Base-by-base conservation (phyloP, 1,139 yeast species). In the Suhomyces wounanorum region DNA sequence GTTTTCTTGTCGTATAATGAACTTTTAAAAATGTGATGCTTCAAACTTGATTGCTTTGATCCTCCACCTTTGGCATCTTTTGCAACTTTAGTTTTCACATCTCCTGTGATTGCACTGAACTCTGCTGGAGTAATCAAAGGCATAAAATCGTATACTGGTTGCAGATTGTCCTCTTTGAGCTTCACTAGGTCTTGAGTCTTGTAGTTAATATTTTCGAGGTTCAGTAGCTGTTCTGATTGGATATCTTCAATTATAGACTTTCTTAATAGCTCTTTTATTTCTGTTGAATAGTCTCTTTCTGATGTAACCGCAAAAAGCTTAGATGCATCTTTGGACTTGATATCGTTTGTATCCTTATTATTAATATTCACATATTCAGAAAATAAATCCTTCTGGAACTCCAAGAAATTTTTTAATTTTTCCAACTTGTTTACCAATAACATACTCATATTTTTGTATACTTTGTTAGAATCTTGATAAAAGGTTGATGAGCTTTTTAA, bases 1-100 rank as follows among this genome's bases (percentile, higher is more conserved):
- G 78, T 72, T n/a, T 61, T 57, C 40, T 61, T 56, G 49, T 75
- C 80, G 54, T 77, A 77, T 26, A 77, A 63, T 13, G 79, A 58
- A 51, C 67, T 71, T 56, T 69, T 75, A 60, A 77, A 76, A 6
- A 77, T 73, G 48, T 70, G 71, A 56, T 77, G 79, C 50, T 72
- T 73, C 48, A 70, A 55, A 44, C 59, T 52, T 37, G 53, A 53
- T 51, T 55, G 59, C 25, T 61, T 61, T 33, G 55, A 57, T 28
- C 52, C 43, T 14, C 44, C 33, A 30, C 33, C 41, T 59, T 63
- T 52, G 35, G 59, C 50, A 16, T 62, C 64, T 50, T 61, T 62
- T n/a, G 54, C 41, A 21, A 61, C 59, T 0, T 73, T 72, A 17
- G 35, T 42, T 9, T 26, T 45, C 7, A 70, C 55, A 49, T 74